A percentile compares a stretch with the other conserved stretches of the same genome.
These are phyloP conservation scores for Rusavskia elegans DNA, from an alignment of 495 filamentous ascomycete species.

Conservation along the genomic window DNA sequence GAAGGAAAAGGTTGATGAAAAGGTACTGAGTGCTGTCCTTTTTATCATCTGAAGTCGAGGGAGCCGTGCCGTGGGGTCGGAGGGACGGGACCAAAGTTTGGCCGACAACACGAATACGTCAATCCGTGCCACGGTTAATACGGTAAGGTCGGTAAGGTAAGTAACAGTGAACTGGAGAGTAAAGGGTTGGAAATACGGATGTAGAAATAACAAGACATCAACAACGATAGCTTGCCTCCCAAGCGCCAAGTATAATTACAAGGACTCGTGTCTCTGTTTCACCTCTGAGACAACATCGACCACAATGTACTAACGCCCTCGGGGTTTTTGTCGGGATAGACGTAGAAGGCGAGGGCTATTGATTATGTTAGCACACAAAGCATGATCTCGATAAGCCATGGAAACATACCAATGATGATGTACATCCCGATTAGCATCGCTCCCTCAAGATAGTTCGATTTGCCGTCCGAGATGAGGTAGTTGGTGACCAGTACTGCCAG, in stretches of 20 bases:
- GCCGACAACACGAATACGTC: background rate
- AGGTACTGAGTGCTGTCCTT: background rate
- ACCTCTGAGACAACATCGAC: background rate
- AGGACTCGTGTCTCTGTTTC: background rate
- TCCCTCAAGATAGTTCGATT: slow-evolving; percentile 90
- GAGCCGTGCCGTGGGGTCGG: no score
- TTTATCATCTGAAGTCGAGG: no score
- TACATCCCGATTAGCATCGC: slow-evolving; percentile 72
- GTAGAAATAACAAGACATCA: no score
- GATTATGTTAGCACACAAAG: slow-evolving; percentile 11
- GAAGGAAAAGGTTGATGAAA: background rate
- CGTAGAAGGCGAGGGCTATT: slow-evolving; percentile 78
- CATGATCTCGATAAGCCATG: background rate
- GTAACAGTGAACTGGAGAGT: no score
- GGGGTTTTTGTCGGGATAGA: slow-evolving; percentile 58
- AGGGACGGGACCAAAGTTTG: no score
- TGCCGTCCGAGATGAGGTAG: slow-evolving; percentile 84
- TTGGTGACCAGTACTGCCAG: slow-evolving; percentile 80
- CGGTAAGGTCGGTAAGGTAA: no score
- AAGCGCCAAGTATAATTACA: background rate
- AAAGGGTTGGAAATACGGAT: no score
- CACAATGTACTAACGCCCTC: background rate
- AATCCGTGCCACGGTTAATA: background rate
- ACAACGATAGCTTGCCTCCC: no score
- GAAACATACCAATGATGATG: background rate